Evolutionary conservation across 179 eudicot species (phyloP).

Genomic region (Corrigiola litoralis): DNA sequence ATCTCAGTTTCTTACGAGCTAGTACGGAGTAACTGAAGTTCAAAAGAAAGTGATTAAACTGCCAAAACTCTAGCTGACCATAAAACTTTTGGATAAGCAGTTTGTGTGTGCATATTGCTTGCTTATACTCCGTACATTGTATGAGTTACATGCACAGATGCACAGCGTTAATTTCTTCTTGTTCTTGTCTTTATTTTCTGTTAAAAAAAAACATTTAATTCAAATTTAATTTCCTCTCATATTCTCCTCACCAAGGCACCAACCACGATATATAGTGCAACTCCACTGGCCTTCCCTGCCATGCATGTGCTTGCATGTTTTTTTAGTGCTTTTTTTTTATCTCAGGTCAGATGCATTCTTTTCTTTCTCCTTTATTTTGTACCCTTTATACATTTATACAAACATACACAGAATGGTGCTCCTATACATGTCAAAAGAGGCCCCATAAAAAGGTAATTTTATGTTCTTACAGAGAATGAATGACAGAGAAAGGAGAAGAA

Average conservation of each 20-base stretch:
- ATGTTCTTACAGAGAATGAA: slow-evolving; percentile 6
- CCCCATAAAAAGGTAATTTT: neutral
- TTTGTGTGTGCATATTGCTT: too few relatives aligned
- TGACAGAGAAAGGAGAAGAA: neutral
- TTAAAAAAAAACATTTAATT: too few relatives aligned
- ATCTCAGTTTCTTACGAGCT: too few relatives aligned
- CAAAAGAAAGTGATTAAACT: neutral
- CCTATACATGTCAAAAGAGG: slow-evolving; percentile 4
- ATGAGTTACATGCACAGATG: too few relatives aligned
- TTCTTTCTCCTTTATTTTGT: neutral
- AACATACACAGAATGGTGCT: neutral
- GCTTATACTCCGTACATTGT: too few relatives aligned
- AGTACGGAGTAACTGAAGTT: neutral
- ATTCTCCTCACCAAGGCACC: neutral
- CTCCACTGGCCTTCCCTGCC: slow-evolving; percentile 18
- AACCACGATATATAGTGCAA: slow-evolving; percentile 21
- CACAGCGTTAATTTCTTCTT: too few relatives aligned
- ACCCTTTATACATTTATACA: neutral
- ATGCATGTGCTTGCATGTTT: slow-evolving; percentile 37
- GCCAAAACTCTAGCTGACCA: neutral
- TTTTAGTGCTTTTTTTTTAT: slow-evolving; percentile 20
- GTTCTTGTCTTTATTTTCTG: too few relatives aligned
- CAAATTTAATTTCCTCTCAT: neutral
- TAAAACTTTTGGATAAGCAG: neutral
- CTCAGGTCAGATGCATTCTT: slow-evolving; percentile 22